Evolutionary conservation across 169 alveolate genomes (phyloP), one percentile per base, ranked within the genome.

Genomic region (Theileria luwenshuni): DNA sequence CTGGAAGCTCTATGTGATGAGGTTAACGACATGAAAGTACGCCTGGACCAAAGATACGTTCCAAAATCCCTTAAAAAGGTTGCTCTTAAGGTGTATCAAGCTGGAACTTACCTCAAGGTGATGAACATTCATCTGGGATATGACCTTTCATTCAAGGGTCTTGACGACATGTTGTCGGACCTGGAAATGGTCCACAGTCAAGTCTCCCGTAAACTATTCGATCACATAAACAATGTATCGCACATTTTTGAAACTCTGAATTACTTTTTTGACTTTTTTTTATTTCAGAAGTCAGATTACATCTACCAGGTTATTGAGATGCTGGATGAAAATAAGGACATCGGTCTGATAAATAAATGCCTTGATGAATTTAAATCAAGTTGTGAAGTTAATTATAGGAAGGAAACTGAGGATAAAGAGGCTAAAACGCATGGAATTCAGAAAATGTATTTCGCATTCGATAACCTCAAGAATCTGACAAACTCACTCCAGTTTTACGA

Each of bases 21-120:
- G 17, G 45, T 7, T 38, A 5, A 5, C 10, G 45, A 38, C 10
- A n/a, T n/a, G n/a, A 38, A 38, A 38, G 45, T 38, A 38, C 10
- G 10, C 45, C 6, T 56, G 38, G 65, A 56, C 38, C 23, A 21
- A 56, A 56, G 65, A 56, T 56, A 56, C 38, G 65, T 56, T 2
- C 65, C 65, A 15, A n/a, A 15, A 19, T 15, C 30, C 19, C 32
- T 56, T n/a, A 56, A 56, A 38, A 21, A 56, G 21, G 65, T 6
- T 0, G 65, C 65, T 1, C 45, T 56, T 15, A 19, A 38, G 15
- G 65, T 56, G 23, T 56, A 27, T 32, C 45, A 56, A 56, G 38
- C 38, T 17, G 65, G 65, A 13, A 43, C 30, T 15, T 56, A 28
- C 32, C 65, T 56, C 19, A 56, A 56, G 19, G 32, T 56, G n/a